A percentile compares a stretch with the other conserved stretches of the same genome.
These are phyloP conservation scores for Saccharomycopsis crataegensis DNA, from an alignment of 1,139 yeast species.

Conservation along the genomic window DNA sequence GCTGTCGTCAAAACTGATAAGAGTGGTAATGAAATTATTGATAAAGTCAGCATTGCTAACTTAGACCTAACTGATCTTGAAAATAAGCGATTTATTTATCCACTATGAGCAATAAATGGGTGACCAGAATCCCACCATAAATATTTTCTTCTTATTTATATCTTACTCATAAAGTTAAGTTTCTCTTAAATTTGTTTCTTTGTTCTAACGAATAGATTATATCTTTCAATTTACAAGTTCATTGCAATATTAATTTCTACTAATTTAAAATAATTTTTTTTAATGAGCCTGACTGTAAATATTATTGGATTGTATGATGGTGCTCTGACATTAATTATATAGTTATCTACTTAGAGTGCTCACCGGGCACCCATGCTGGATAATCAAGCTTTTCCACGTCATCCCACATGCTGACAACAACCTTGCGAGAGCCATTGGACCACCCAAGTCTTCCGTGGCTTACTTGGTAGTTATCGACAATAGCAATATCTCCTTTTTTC, in stretches of 20 bases:
- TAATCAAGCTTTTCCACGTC: conserved; percentile 5
- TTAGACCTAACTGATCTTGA: conserved; percentile 39
- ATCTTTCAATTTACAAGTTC: too few species aligned
- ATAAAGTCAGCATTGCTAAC: conserved; percentile 22
- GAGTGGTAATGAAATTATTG: conserved; percentile 4
- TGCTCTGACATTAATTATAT: neutral
- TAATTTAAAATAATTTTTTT: too few species aligned
- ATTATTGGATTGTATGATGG: neutral
- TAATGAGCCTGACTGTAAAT: too few species aligned
- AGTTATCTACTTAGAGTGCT: neutral
- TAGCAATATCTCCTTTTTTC: conserved; percentile 29
- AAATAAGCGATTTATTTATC: conserved; percentile 37
- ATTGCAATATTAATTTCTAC: too few species aligned
- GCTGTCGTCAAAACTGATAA: conserved; percentile 4
- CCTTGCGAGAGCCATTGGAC: conserved; percentile 23
- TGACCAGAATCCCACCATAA: too few species aligned
- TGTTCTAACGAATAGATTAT: too few species aligned
- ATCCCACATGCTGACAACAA: conserved; percentile 27
- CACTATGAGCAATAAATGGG: conserved; percentile 24
- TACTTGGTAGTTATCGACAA: conserved; percentile 31
- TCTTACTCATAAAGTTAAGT: too few species aligned
- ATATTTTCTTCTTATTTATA: too few species aligned
- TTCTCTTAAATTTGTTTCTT: too few species aligned
- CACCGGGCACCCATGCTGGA: neutral
- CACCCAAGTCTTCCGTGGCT: conserved; percentile 29